Evolutionary conservation across 495 filamentous ascomycete genomes (phyloP).

Genomic region (Podospora sp.): DNA sequence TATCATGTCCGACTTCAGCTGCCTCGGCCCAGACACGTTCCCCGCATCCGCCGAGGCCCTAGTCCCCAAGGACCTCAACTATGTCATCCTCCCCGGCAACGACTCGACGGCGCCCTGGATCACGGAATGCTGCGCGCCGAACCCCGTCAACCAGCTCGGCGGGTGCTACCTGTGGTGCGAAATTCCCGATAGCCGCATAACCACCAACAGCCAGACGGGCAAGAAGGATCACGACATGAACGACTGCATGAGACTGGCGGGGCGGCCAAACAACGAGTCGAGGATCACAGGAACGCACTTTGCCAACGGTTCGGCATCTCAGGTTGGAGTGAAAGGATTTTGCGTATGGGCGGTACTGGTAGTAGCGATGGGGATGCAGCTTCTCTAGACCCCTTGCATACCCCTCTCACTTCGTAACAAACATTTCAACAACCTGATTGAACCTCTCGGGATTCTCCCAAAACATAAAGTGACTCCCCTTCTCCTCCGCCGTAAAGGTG

Average conservation of each 20-base stretch:
- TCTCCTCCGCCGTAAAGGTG: slow-evolving; percentile 21
- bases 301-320: neutral
- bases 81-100: neutral
- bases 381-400: neutral
- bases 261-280: neutral
- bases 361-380: neutral
- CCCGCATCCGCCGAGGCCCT: neutral
- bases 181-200: neutral
- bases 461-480: slow-evolving; percentile 25
- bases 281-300: neutral
- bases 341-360: neutral
- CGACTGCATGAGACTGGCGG: neutral
- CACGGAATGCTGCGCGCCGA: neutral
- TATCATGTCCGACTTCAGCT: neutral
- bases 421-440: slow-evolving; percentile 16
- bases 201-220: neutral
- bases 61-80: neutral
- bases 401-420: slow-evolving; percentile 1
- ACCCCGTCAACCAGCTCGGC: neutral
- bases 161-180: slow-evolving; percentile 10
- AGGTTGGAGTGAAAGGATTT: neutral
- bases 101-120: neutral
- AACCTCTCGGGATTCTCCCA: slow-evolving; percentile 24
- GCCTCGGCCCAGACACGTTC: neutral
- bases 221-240: neutral